phyloP scores from a whole-genome alignment of 2,329 filamentous ascomycete species.

The Furcasterigmium furcatum region DNA sequence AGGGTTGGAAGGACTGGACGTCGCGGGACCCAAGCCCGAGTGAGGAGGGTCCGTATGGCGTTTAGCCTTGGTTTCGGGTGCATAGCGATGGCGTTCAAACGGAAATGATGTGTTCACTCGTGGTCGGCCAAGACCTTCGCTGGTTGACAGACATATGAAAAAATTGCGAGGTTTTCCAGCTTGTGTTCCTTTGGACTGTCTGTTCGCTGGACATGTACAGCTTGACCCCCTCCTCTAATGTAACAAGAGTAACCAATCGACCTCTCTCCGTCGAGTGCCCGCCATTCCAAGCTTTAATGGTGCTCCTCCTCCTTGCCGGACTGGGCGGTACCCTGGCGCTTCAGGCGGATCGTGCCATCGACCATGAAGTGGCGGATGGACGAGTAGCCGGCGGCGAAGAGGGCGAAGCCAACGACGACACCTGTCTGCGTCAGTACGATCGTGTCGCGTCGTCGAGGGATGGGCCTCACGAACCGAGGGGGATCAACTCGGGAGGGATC shows the following conservation, averaged over 20 bases:
- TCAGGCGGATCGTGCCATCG: conserved; percentile 90
- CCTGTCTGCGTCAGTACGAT: conserved; percentile 43
- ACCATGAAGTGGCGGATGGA: conserved; percentile 75
- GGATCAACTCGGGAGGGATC: conserved; percentile 90
- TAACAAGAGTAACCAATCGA: conserved; percentile 1
- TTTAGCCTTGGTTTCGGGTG: conserved; percentile 18
- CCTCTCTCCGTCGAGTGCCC: neutral
- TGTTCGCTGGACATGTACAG: conserved; percentile 14
- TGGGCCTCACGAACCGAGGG: conserved; percentile 68
- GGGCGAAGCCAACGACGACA: conserved; percentile 81
- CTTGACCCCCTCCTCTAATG: conserved; percentile 3
- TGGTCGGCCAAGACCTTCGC: neutral
- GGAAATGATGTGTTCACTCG: neutral
- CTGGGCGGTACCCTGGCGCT: conserved; percentile 57
- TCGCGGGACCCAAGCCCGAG: conserved; percentile 83
- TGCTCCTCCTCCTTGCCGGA: conserved; percentile 27
- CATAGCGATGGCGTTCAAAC: conserved; percentile 45
- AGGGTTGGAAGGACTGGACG: conserved; percentile 86
- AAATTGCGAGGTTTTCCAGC: conserved; percentile 10
- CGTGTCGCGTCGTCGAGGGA: neutral
- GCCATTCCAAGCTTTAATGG: conserved; percentile 22
- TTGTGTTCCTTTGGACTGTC: neutral
- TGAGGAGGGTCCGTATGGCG: conserved; percentile 37
- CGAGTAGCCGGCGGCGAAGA: conserved; percentile 81
- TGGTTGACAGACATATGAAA: conserved; percentile 11